These are phyloP conservation scores for Ogataea polymorpha DNA, from an alignment of 805 yeast species.

Conservation along the genomic window DNA sequence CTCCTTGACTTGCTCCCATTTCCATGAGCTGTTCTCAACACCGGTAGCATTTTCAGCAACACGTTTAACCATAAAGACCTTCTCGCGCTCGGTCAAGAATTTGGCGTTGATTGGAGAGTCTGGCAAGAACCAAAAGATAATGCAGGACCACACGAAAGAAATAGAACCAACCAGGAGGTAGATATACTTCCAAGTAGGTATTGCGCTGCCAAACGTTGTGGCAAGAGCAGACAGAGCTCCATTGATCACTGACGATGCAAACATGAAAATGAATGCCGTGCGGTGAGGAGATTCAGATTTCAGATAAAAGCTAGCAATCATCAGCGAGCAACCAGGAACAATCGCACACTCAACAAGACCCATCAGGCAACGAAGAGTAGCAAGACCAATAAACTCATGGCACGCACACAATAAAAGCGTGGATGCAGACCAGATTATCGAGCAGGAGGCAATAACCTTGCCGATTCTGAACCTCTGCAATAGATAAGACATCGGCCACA, in stretches of 20 bases:
- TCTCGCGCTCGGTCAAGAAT: slow-evolving; percentile 38
- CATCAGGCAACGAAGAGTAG: slow-evolving; percentile 42
- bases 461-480: slow-evolving; percentile 42
- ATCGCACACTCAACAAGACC: slow-evolving; percentile 52
- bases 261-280: slow-evolving; percentile 42
- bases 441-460: slow-evolving; percentile 34
- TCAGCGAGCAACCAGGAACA: slow-evolving; percentile 50
- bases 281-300: slow-evolving; percentile 43
- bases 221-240: slow-evolving; percentile 31
- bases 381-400: slow-evolving; percentile 40
- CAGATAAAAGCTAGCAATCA: slow-evolving; percentile 53
- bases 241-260: slow-evolving; percentile 36
- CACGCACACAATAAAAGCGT: slow-evolving; percentile 44
- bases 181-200: slow-evolving; percentile 53
- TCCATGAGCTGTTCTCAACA: slow-evolving; percentile 28
- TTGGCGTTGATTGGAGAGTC: slow-evolving; percentile 47
- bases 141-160: slow-evolving; percentile 49
- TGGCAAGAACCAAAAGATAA: slow-evolving; percentile 51
- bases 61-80: slow-evolving; percentile 33
- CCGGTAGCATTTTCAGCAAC: slow-evolving; percentile 20
- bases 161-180: slow-evolving; percentile 59
- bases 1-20: slow-evolving; percentile 22
- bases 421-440: slow-evolving; percentile 41
- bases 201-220: slow-evolving; percentile 18
- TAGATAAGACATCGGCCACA: slow-evolving; percentile 38